Evolutionary conservation across 2,329 filamentous ascomycete genomes (phyloP), one percentile per base, ranked within the genome.

Genomic region (Botrytis pseudocinerea): DNA sequence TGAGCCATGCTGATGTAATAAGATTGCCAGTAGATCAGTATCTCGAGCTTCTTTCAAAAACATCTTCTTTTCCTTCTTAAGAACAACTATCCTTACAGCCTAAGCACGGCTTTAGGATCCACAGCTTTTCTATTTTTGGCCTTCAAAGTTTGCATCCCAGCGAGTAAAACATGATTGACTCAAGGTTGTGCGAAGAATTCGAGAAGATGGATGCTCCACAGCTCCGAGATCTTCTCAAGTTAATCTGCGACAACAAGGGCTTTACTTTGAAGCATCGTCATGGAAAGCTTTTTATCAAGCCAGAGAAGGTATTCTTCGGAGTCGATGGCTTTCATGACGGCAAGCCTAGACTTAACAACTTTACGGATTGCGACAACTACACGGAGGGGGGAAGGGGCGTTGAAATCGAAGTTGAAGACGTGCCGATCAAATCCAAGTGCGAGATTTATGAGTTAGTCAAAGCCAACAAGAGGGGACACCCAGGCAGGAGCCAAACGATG

Each of bases 191-290:
- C 7, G 46, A 66, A 40, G 46, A 66, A 40, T 54, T 66, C 1
- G 64, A 66, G 32, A 66, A 66, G 46, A 40, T 66, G 46, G 64
- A 54, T 54, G 64, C 64, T 38, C 46, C 35, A 25, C 48, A 42
- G 35, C 48, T 57, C 22, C 64, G 46, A 32, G 18, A 32, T n/a
- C 48, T 68, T 32, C 64, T 68, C 35, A 28, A 3, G 12, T 20
- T 68, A 22, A 1, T 57, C 8, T 68, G 64, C 35, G 16, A 54
- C 18, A n/a, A 40, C 2, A 68, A 42, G 14, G n/a, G 46, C 35
- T 68, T 68, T 51, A 28, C 48, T 4, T 14, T 68, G 48, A 68
- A 54, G 35, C 28, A 54, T 14, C 25, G 32, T 22, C 32, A 25
- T 57, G 64, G 44, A 40, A 54, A 68, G 25, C 22, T 68, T 32